A percentile compares a stretch with the other conserved stretches of the same genome.
Evolutionary conservation across 1,284 basidiomycete species (phyloP).

Genomic region (Meira miltonrushii): DNA sequence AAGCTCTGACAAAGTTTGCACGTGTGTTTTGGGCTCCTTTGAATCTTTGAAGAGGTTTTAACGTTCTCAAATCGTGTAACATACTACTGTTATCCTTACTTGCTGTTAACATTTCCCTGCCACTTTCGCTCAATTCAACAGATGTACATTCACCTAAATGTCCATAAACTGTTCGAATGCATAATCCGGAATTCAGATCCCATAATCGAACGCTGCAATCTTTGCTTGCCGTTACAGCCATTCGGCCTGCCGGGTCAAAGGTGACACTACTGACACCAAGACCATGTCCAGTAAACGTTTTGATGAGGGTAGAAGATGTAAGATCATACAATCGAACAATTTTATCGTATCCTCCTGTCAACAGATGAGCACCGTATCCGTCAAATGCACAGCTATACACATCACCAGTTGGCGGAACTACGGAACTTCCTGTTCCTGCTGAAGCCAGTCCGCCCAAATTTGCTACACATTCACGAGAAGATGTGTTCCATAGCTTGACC

Average conservation of each 20-base stretch:
- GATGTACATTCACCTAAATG: slow-evolving; percentile 57
- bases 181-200: slow-evolving; percentile 56
- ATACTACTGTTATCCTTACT: slow-evolving; percentile 54
- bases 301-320: slow-evolving; percentile 53
- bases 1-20: slow-evolving; percentile 56
- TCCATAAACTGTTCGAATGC: slow-evolving; percentile 54
- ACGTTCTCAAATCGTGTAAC: slow-evolving; percentile 31
- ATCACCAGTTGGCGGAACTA: slow-evolving; percentile 48
- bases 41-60: slow-evolving; percentile 54
- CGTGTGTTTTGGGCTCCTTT: slow-evolving; percentile 58
- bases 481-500: slow-evolving; percentile 55
- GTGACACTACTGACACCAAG: slow-evolving; percentile 50
- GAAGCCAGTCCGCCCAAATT: slow-evolving; percentile 14
- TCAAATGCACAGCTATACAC: slow-evolving; percentile 56
- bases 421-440: slow-evolving; percentile 5
- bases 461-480: slow-evolving; percentile 22
- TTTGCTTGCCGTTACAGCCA: slow-evolving; percentile 56
- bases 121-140: slow-evolving; percentile 56
- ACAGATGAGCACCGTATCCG: slow-evolving; percentile 53
- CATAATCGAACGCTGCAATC: slow-evolving; percentile 57
- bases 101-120: slow-evolving; percentile 55
- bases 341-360: slow-evolving; percentile 56
- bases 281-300: slow-evolving; percentile 57
- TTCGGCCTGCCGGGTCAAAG: slow-evolving; percentile 55
- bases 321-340: slow-evolving; percentile 56